These are phyloP conservation scores for Orobanche coerulescens DNA, from an alignment of 257 asterid species.

Conservation along the genomic window DNA sequence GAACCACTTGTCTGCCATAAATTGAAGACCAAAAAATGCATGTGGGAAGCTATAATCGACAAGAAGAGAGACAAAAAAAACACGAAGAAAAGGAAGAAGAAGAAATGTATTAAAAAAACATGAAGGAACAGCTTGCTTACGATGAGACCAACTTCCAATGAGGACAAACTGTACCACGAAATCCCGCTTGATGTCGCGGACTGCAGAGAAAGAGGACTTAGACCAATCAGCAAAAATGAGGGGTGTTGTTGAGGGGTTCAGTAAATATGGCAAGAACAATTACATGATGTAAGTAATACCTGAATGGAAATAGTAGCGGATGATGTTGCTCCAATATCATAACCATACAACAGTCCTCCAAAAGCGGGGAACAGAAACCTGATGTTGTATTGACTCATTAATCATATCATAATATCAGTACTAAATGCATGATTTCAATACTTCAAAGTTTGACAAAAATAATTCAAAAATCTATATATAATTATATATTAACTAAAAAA, in stretches of 20 bases:
- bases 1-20: slow-evolving; percentile 91
- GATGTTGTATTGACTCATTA: slow-evolving; percentile 13
- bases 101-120: slow-evolving; percentile 3
- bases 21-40: slow-evolving; percentile 17
- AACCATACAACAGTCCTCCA: slow-evolving; percentile 93
- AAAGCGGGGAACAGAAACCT: slow-evolving; percentile 94
- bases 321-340: slow-evolving; percentile 98
- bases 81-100: too few species aligned
- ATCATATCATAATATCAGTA: not conserved
- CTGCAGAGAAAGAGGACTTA: slow-evolving; percentile 42
- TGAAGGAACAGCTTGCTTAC: slow-evolving; percentile 45
- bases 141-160: slow-evolving; percentile 75
- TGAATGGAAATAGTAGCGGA: slow-evolving; percentile 78
- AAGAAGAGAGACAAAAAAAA: not conserved
- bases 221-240: slow-evolving; percentile 11
- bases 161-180: slow-evolving; percentile 77
- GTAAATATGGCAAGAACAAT: not conserved
- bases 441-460: not conserved
- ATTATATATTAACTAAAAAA: not conserved
- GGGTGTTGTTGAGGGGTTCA: not conserved
- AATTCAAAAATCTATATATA: not conserved
- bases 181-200: slow-evolving; percentile 67
- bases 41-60: slow-evolving; percentile 13
- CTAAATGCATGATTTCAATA: not conserved
- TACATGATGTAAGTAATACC: slow-evolving; percentile 35